Base-by-base conservation (phyloP, 495 filamentous ascomycete species). In the Neohortaea acidophila region DNA sequence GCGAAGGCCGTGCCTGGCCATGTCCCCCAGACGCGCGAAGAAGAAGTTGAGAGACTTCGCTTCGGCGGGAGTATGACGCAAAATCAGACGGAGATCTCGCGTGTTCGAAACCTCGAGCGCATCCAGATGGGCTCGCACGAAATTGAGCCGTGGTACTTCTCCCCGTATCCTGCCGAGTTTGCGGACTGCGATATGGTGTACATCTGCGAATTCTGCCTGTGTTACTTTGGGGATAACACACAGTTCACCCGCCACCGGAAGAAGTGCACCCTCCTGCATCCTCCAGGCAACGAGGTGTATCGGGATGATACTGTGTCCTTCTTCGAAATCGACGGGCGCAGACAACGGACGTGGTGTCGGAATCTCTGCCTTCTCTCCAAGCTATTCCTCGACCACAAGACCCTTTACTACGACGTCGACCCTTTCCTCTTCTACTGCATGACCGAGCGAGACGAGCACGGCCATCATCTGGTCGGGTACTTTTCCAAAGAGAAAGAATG, bases 371-470 rank as follows among this genome's bases (percentile, higher is more conserved):
- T 97, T 0, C 67, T 97, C 4, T 84, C 74, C 41, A 97, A 97
- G 54, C 79, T 94, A 54, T 97, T 97, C 61, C 74, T 97, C 19
- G 89, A 96, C 51, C 89, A 96, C 64, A 97, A 97, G 59, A 96
- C 89, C 6, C 79, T 97, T n/a, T 97, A 94, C 68, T 97, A 96
- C 62, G 89, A 97, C 51, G 89, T 97, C 37, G 89, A 97, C 53
- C 89, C 89, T 7, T 97, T 97, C 60, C 64, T 96, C 8, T 97
- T 96, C 67, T 97, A 97, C 63, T 87, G 86, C 70, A 97, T 97
- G 89, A 80, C 75, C 36, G 79, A 74, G 11, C 73, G 84, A 38
- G 81, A 83, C 43, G 78, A 82, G 32, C 79, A 78, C 34, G 89
- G 89, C 8, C 87, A 78, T 54, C 89, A 96, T 53, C 67, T 97